Base-by-base conservation (phyloP, 495 filamentous ascomycete species). In the Echria macrotheca region DNA sequence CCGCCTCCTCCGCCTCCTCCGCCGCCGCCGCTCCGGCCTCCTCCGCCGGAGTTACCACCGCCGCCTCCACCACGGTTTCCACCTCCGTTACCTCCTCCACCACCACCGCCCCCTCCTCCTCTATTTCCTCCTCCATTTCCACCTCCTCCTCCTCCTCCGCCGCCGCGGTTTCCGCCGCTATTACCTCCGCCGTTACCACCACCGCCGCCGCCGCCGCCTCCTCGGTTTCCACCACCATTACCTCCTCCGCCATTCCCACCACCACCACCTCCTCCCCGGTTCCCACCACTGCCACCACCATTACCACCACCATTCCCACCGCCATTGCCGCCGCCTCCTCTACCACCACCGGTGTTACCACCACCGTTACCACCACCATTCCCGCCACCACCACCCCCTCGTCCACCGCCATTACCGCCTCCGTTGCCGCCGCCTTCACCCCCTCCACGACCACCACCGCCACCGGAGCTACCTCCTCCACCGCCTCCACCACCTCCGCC, bases 401-500 rank as follows among this genome's bases (percentile, higher is more conserved):
- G 5, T 3, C 23, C 23, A 1, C 40, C 24, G 1, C 40, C 40
- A 3, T 24, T 17, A 1, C 40, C 40, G 5, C n/a, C 12, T 9
- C n/a, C 19, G 15, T 26, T 26, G 12, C 37, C 37, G 7, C 37
- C 37, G 22, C 36, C 36, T 17, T 18, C 36, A 4, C 14, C 36
- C 31, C 47, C 33, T 22, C 12, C 23, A 4, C 50, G 43, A 19
- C 50, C 50, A 8, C 31, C 50, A 3, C 29, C 14, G 8, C n/a
- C n/a, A 8, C 43, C 43, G 24, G 24, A 24, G 5, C 42, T 26
- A 9, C 43, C 43, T 33, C 50, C 43, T 3, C 46, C 19, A 15
- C 41, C 41, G 12, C 37, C 37, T 22, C 37, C 37, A 39, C 36
- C 36, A 8, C 36, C 36, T 18, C 14, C 36, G n/a, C n/a, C n/a